These are phyloP conservation scores for Mycena kentingensis DNA, from an alignment of 768 basidiomycete genomes.

Conservation along the genomic window DNA sequence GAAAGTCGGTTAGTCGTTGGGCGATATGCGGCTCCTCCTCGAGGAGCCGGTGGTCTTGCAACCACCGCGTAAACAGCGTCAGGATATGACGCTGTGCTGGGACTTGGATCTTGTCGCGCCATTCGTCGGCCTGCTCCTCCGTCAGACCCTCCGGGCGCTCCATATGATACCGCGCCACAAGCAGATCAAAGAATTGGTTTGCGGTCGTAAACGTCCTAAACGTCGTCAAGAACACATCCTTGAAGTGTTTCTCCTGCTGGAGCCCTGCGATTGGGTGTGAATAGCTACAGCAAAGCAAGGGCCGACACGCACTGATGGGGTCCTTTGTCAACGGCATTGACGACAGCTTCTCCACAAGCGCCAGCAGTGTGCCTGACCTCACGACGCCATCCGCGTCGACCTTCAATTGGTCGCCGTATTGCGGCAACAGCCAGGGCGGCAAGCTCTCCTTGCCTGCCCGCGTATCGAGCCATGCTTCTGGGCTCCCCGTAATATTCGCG, in stretches of 20 bases:
- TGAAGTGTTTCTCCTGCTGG: conserved; percentile 40
- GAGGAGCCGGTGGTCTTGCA: conserved; percentile 60
- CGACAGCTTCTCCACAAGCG: conserved; percentile 72
- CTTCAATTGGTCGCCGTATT: conserved; percentile 63
- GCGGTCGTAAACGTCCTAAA: conserved; percentile 80
- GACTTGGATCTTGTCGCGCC: conserved; percentile 62
- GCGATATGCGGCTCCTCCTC: conserved; percentile 68
- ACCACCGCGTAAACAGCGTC: conserved; percentile 59
- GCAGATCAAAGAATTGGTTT: conserved; percentile 64
- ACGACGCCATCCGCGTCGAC: conserved; percentile 66
- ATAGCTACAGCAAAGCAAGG: neutral
- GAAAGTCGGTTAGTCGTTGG: conserved; percentile 56
- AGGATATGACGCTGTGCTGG: conserved; percentile 66
- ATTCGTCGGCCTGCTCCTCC: conserved; percentile 57
- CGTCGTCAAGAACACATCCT: conserved; percentile 76
- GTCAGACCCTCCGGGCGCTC: conserved; percentile 51
- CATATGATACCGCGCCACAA: conserved; percentile 65
- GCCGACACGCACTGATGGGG: conserved; percentile 52
- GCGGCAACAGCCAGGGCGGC: conserved; percentile 65
- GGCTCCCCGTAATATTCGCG: conserved; percentile 41
- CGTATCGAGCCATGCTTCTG: conserved; percentile 43
- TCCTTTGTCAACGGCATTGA: conserved; percentile 43
- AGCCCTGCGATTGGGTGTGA: conserved; percentile 23
- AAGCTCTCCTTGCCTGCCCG: conserved; percentile 35
- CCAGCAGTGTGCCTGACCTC: conserved; percentile 67